Evolutionary conservation across 768 basidiomycete species (phyloP), one percentile per base, ranked within the genome.

Genomic region (Pleurotus djamor): DNA sequence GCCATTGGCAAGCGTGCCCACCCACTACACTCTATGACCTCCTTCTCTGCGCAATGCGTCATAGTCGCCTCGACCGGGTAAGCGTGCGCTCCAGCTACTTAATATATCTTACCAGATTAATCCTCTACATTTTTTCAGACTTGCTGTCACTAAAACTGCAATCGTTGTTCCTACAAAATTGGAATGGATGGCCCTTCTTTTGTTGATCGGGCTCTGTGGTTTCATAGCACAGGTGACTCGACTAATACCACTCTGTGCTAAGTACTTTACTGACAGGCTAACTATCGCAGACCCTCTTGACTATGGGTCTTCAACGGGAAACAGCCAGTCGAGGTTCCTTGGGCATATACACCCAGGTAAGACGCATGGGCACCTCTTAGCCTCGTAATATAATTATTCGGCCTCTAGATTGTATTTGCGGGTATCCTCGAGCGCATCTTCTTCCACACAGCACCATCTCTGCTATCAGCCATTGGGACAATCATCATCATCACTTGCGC

Each of bases 1-100:
- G 82, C 83, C 0, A 90, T 94, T 38, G 92, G 93, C 0, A 86
- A 81, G 59, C 79, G 87, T 4, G 92, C 92, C 1, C 87, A 90
- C 63, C 77, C 92, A 0, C 69, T 93, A 59, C 93, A 96, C 68
- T 76, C 82, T 2, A 78, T 94, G 64, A 72, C 79, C 0, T 91
- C 83, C 57, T 93, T 88, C 69, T 84, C 88, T 1, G 68, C 79
- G 6, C 76, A 82, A 62, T 87, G 83, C 54, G 79, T 86, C 0
- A 57, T 77, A 32, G 71, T 74, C 32, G 72, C 77, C 1, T 52
- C 67, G 8, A 60, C 72, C 21, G 68, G 69, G 78, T 80, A 60
- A 36, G 21, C 21, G 21, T 28, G 21, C 21, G 21, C 21, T 28
- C 21, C 21, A 28, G 21, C 21, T 28, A 28, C 21, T 28, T 28